These are phyloP conservation scores for Xylaria hypoxylon DNA, from an alignment of 2,329 filamentous ascomycete species.

Conservation along the genomic window DNA sequence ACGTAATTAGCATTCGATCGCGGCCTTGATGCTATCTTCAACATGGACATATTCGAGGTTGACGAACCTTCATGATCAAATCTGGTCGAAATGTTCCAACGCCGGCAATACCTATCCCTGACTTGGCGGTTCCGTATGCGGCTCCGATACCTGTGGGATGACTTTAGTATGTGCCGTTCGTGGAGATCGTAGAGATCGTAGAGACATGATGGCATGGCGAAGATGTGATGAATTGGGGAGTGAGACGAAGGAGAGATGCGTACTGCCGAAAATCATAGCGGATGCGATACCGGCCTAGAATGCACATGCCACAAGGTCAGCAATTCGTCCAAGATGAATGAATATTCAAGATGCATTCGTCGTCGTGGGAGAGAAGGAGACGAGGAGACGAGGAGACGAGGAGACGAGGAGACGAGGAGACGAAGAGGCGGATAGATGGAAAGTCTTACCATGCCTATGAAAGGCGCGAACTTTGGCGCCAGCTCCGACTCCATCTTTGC, in stretches of 20 bases:
- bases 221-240: conserved; percentile 18
- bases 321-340: not conserved
- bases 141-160: conserved; percentile 72
- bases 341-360: conserved; percentile 26
- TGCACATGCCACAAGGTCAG: conserved; percentile 18
- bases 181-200: conserved; percentile 46
- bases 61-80: conserved; percentile 86
- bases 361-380: conserved; percentile 36
- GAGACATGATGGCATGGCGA: not conserved
- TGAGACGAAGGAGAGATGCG: conserved; percentile 48
- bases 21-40: not conserved
- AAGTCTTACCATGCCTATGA: conserved; percentile 83
- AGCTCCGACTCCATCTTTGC: conserved; percentile 63
- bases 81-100: conserved; percentile 87
- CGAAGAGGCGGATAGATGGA: conserved; percentile 30
- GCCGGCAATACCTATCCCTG: conserved; percentile 87
- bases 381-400: too few relatives aligned
- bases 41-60: not conserved
- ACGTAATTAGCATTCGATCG: not conserved
- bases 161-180: conserved; percentile 44
- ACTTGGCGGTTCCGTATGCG: conserved; percentile 89
- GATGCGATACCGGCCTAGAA: conserved; percentile 78
- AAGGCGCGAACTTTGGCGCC: conserved; percentile 85
- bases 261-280: conserved; percentile 89
- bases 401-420: too few relatives aligned